Conservation (phyloP, 2,329 filamentous ascomycete genomes). For the Ciborinia camelliae region DNA sequence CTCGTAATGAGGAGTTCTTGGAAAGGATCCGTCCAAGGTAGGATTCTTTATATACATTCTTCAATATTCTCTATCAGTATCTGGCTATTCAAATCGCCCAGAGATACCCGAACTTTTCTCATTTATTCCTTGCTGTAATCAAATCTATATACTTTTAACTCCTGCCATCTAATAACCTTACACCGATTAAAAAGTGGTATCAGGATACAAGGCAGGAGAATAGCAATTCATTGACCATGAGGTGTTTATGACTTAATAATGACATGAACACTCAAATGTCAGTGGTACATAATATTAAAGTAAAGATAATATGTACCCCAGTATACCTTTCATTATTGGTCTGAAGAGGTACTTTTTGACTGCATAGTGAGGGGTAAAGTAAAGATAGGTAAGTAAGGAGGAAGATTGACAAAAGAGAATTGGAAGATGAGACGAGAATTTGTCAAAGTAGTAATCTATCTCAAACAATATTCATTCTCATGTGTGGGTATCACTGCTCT, state of each 20-base stretch:
- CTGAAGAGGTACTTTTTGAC: background rate
- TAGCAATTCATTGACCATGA: slow-evolving; percentile 44
- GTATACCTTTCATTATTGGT: background rate
- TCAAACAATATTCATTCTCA: background rate
- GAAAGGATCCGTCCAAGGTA: background rate
- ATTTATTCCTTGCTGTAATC: background rate
- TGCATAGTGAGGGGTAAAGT: background rate
- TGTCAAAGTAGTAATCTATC: background rate
- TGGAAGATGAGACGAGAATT: background rate
- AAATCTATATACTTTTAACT: slow-evolving; percentile 39
- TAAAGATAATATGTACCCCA: background rate
- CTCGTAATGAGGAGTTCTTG: background rate
- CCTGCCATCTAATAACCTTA: slow-evolving; percentile 70
- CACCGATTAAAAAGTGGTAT: slow-evolving; percentile 49
- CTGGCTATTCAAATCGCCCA: background rate
- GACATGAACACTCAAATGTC: slow-evolving; percentile 28
- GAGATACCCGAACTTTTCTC: background rate
- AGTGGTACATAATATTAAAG: slow-evolving; percentile 21
- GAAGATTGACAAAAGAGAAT: background rate
- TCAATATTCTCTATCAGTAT: background rate
- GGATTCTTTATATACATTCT: background rate
- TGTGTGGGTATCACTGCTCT: background rate
- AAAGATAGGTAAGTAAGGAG: too few species aligned
- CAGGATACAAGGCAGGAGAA: slow-evolving; percentile 72
- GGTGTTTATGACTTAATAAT: slow-evolving; percentile 36